Base-by-base conservation (phyloP, 2,329 filamentous ascomycete genomes). In the Aaosphaeria pasadenensis region DNA sequence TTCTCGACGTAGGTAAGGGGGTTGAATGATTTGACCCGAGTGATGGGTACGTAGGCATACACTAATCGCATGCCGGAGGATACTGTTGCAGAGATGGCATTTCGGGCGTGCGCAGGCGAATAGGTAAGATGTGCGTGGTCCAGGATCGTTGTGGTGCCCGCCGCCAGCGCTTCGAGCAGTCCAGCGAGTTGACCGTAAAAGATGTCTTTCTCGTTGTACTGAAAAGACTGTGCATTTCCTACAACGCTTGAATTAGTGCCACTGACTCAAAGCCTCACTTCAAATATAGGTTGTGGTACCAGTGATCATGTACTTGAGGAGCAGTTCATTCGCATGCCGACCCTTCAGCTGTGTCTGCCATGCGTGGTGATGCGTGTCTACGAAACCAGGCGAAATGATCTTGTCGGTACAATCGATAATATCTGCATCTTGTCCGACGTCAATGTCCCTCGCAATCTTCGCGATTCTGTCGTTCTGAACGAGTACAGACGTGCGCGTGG, bases 281-380 rank as follows among this genome's bases (percentile, higher is more conserved):
- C 17, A 24, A 24, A 24, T 5, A 11, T 74, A 0, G 77, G 4
- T 29, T 7, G 11, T 32, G 5, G 33, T 45, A 74, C 72, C 71
- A 41, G 61, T 55, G 5, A 64, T 52, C 58, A 74, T 61, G 50
- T 77, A 78, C 28, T 77, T 66, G 4, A 76, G 33, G n/a, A 78
- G 53, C 2, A 64, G 58, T 3, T 77, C 74, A 53, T 84, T 78
- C 2, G 77, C 75, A 5, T 62, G 77, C 1, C 83, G 58, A 0
- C 79, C 80, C 53, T 79, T 80, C 53, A 77, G 74, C 7, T 73
- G 77, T 0, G 80, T 81, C 56, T 83, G 78, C 81, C 80, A 60
- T 33, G 56, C 49, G 51, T 66, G 61, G 3, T 75, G 74, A 51
- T 83, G 81, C 0, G 78, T 82, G 59, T 83, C 78, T 45, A 83